Evolutionary conservation across 345 rosid species (phyloP).

Genomic region (Adansonia digitata): DNA sequence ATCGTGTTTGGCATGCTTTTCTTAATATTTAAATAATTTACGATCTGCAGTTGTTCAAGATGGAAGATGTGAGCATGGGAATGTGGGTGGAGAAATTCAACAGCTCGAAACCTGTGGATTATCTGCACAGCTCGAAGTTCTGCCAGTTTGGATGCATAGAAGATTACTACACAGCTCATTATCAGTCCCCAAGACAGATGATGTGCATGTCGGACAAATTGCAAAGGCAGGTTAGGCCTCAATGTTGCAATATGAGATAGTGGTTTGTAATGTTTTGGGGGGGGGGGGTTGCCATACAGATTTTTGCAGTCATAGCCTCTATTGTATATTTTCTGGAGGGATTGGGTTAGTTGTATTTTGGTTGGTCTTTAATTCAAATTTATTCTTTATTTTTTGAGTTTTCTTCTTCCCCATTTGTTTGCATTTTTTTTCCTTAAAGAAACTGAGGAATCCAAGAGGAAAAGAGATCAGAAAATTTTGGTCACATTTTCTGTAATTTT

Average conservation of each 20-base stretch:
- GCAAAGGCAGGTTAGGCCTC: conserved; percentile 42
- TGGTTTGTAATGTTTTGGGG: neutral
- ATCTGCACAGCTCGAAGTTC: conserved; percentile 68
- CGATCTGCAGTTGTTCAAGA: conserved; percentile 53
- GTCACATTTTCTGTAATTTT: too few relatives aligned
- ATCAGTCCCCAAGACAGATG: conserved; percentile 95
- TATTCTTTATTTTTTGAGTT: neutral
- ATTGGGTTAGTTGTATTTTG: conserved; percentile 2
- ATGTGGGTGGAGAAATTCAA: too few relatives aligned
- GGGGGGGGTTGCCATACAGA: too few relatives aligned
- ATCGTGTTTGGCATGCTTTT: neutral
- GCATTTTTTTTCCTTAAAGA: too few relatives aligned
- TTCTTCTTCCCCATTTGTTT: too few relatives aligned
- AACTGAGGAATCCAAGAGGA: too few relatives aligned
- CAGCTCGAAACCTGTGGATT: conserved; percentile 62
- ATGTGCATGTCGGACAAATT: conserved; percentile 78
- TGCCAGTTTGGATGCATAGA: conserved; percentile 90
- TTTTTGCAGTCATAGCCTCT: conserved; percentile 22
- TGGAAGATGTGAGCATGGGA: too few relatives aligned
- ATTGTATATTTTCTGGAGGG: conserved; percentile 10
- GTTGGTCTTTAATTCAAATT: conserved; percentile 3
- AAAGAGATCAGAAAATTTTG: too few relatives aligned
- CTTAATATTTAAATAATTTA: neutral
- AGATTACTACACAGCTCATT: conserved; percentile 81
- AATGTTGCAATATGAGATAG: conserved; percentile 88